These are phyloP conservation scores for Ceriops zippeliana DNA, from an alignment of 345 rosid species.

Conservation along the genomic window DNA sequence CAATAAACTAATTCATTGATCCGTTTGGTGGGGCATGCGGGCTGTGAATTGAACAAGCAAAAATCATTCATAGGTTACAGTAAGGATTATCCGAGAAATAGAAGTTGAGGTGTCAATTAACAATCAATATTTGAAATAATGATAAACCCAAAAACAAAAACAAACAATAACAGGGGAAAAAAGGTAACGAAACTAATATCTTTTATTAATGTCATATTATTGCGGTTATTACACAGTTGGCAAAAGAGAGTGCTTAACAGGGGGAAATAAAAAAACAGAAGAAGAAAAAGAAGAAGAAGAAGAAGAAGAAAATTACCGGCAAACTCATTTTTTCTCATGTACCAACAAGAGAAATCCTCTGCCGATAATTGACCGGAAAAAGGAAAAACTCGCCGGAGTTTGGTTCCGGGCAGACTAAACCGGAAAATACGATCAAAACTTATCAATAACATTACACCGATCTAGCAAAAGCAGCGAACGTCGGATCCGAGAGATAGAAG, in stretches of 20 bases:
- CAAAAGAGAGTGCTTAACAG: not conserved
- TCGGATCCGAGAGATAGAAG: slow-evolving; percentile 23
- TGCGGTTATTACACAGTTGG: slow-evolving; percentile 5
- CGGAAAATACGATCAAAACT: not conserved
- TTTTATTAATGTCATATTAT: slow-evolving; percentile 22
- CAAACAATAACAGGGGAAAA: not conserved
- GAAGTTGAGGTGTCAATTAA: not conserved
- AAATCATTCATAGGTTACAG: too few relatives aligned
- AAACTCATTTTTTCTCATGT: slow-evolving; percentile 51
- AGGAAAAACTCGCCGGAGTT: slow-evolving; percentile 45
- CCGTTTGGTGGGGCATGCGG: too few relatives aligned
- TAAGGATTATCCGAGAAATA: too few relatives aligned
- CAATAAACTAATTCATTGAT: too few relatives aligned
- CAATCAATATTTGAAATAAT: too few relatives aligned
- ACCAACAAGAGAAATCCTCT: slow-evolving; percentile 45
- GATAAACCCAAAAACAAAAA: not conserved
- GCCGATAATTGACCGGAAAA: slow-evolving; percentile 33
- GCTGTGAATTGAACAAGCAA: too few relatives aligned
- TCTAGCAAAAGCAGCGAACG: slow-evolving; percentile 10
- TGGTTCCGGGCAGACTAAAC: slow-evolving; percentile 22
- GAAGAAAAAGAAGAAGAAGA: too few relatives aligned
- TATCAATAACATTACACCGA: slow-evolving; percentile 15
- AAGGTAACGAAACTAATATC: slow-evolving; percentile 10
- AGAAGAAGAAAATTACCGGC: slow-evolving; percentile 27
- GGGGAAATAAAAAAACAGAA: too few relatives aligned